Evolutionary conservation across 768 basidiomycete genomes (phyloP).

Genomic region (Leucosporidium scottii): DNA sequence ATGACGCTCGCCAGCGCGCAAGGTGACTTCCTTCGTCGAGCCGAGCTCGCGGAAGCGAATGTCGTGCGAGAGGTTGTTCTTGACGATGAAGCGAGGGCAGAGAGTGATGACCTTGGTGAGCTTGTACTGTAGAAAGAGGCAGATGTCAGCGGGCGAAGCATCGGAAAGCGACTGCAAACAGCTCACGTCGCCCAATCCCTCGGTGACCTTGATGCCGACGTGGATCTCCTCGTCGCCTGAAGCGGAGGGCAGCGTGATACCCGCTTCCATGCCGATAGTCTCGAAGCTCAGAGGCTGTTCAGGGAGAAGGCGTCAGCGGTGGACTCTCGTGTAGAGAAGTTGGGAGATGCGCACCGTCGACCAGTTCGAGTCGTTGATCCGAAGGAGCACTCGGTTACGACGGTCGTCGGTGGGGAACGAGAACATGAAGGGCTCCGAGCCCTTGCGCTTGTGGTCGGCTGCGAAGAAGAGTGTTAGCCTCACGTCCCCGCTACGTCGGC

Average conservation of each 20-base stretch:
- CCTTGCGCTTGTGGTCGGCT: slow-evolving; percentile 14
- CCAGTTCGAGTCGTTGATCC: slow-evolving; percentile 75
- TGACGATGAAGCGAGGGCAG: slow-evolving; percentile 80
- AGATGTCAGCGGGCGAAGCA: neutral
- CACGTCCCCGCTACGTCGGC: slow-evolving; percentile 31
- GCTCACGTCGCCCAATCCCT: slow-evolving; percentile 74
- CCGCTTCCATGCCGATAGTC: slow-evolving; percentile 82
- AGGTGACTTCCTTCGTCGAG: slow-evolving; percentile 55
- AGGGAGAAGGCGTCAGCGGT: neutral
- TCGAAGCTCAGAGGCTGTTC: slow-evolving; percentile 75
- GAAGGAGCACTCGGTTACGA: slow-evolving; percentile 76
- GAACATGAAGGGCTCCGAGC: slow-evolving; percentile 51
- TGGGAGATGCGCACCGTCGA: slow-evolving; percentile 56
- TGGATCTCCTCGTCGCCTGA: slow-evolving; percentile 58
- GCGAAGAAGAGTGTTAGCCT: slow-evolving; percentile 11
- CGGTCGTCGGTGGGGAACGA: slow-evolving; percentile 67
- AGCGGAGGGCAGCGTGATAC: slow-evolving; percentile 62
- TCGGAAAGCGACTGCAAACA: neutral
- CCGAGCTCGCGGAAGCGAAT: slow-evolving; percentile 83
- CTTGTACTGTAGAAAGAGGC: slow-evolving; percentile 58
- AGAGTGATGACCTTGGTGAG: slow-evolving; percentile 87
- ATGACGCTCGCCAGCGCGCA: slow-evolving; percentile 62
- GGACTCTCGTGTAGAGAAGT: neutral
- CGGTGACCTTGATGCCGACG: slow-evolving; percentile 81
- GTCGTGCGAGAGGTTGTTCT: slow-evolving; percentile 63